Percentiles rank a stretch among this genome's conserved stretches.
Conservation (phyloP, 73 alveolate genomes). For the Paramecium biaurelia region DNA sequence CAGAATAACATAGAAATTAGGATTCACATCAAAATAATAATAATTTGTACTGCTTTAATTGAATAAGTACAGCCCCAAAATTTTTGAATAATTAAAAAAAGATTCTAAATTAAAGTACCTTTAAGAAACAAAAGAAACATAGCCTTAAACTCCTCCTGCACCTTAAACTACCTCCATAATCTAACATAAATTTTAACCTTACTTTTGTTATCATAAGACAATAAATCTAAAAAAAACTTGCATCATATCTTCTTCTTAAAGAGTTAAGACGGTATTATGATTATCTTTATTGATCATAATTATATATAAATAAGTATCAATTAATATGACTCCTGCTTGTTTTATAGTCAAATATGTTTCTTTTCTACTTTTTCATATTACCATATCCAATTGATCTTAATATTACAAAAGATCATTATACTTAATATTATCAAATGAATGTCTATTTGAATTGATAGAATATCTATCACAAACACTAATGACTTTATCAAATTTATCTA, state of each 20-base stretch:
- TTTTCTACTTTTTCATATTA: background rate
- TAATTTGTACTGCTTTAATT: background rate
- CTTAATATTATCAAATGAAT: background rate
- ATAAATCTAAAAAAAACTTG: background rate
- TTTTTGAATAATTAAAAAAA: background rate
- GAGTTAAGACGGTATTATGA: background rate
- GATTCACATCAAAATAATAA: background rate
- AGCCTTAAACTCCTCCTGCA: background rate
- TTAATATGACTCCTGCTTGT: background rate
- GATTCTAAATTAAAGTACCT: background rate
- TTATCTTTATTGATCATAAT: background rate
- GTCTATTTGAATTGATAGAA: background rate
- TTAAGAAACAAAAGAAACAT: background rate
- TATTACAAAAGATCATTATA: background rate
- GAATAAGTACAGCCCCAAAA: background rate
- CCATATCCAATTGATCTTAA: background rate
- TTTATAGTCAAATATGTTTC: background rate
- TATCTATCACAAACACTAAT: background rate
- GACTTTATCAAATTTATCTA: background rate
- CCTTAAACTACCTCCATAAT: background rate
- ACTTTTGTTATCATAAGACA: background rate
- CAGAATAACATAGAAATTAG: background rate
- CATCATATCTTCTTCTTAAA: background rate
- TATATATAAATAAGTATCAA: background rate
- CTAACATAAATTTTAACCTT: slow-evolving; percentile 7